Conservation (phyloP, 805 yeast species). For the Saccharomycopsis guyanensis region DNA sequence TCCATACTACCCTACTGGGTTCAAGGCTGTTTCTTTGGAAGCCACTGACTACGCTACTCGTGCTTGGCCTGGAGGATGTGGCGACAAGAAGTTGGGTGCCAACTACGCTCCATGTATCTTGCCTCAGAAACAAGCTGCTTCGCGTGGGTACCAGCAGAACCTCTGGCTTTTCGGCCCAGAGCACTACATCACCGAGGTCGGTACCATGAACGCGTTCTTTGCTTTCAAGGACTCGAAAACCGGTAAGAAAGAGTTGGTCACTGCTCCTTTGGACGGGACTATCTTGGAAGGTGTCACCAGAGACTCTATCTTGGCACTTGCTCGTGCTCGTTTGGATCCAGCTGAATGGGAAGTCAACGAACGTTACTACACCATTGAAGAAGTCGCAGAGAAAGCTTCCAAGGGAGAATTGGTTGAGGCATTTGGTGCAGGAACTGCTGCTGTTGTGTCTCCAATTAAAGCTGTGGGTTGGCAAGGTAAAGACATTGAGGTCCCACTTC, state of each 20-base stretch:
- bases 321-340: constrained; percentile 66
- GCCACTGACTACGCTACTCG: constrained; percentile 95
- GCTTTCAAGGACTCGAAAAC: constrained; percentile 67
- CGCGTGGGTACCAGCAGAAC: constrained; percentile 91
- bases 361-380: constrained; percentile 75
- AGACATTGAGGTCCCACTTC: constrained; percentile 69
- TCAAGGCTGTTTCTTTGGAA: constrained; percentile 89
- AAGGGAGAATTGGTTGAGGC: constrained; percentile 88
- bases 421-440: constrained; percentile 97
- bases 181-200: constrained; percentile 84
- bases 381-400: constrained; percentile 67
- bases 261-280: constrained; percentile 97
- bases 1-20: constrained; percentile 91
- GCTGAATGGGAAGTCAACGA: constrained; percentile 78
- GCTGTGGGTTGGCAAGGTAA: constrained; percentile 75
- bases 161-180: constrained; percentile 94
- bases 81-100: constrained; percentile 94
- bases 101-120: constrained; percentile 93
- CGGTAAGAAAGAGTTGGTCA: constrained; percentile 85
- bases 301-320: constrained; percentile 73
- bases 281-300: constrained; percentile 96
- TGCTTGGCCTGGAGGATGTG: constrained; percentile 99
- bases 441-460: constrained; percentile 89
- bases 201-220: constrained; percentile 93
- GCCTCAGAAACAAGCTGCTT: constrained; percentile 87